Base-by-base conservation (phyloP, 2,329 filamentous ascomycete species). In the Hysterium pulicare region DNA sequence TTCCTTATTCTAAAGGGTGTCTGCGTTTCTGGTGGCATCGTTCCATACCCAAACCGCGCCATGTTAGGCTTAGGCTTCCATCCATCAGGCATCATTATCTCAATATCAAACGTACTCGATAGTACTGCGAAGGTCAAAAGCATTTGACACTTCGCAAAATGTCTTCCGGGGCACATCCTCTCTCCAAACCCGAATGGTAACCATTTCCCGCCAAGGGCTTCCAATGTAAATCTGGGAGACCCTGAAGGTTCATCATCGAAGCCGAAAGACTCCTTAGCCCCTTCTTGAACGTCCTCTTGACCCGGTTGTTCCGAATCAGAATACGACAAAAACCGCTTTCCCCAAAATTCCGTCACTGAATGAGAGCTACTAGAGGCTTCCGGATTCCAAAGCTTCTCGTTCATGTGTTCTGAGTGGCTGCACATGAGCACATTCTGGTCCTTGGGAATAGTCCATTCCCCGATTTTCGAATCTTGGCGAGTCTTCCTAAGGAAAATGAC, bases 311-410 rank as follows among this genome's bases (percentile, higher is more conserved):
- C 13, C 9, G 35, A 9, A 10, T 20, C 11, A 9, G 11, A n/a
- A 28, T 2, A 3, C 4, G 22, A 37, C 2, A 54, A 36, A 26
- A 50, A 54, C 2, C 50, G 38, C 9, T 44, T 36, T 1, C 44
- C 38, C 38, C 38, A 40, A 20, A 40, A 40, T 1, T n/a, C 11
- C 11, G 19, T 17, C 10, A 45, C 26, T 10, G 42, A 11, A 17
- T 47, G 40, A 4, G 7, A 13, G 2, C 21, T 22, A n/a, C n/a
- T n/a, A 13, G 35, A 33, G 9, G 19, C n/a, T 11, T 44, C 43
- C 56, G 45, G 52, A 59, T 63, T 7, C 61, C 60, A 65, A 2
- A 48, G 38, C 21, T 51, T 32, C 1, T 44, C 43, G 33, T 65
- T 54, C 10, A 59, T 37, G 3, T 51, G 53, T n/a, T 59, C 23